A percentile compares a stretch with the other conserved stretches of the same genome.
Evolutionary conservation across 495 filamentous ascomycete genomes (phyloP).

Genomic region (Neurospora sp.): DNA sequence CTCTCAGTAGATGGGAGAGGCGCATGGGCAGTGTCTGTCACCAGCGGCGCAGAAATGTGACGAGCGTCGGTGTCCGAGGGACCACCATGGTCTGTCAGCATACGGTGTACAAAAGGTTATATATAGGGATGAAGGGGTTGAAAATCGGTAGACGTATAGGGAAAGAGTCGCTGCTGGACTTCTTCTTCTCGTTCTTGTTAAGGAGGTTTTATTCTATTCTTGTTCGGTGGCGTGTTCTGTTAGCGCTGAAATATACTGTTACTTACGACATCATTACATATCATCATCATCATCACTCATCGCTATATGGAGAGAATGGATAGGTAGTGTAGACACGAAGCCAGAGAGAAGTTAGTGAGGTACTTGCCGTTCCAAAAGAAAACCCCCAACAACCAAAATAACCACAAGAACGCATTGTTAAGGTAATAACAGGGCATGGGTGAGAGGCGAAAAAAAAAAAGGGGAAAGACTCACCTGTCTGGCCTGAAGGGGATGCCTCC

Average conservation of each 20-base stretch:
- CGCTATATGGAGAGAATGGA: not conserved
- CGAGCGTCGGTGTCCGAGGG: not conserved
- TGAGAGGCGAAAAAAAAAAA: no score
- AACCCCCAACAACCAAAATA: not conserved
- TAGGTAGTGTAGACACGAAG: no score
- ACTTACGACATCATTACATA: no score
- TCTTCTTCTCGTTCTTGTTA: no score
- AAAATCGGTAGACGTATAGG: no score
- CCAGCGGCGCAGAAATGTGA: not conserved
- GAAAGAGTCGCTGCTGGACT: no score
- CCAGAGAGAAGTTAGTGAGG: no score
- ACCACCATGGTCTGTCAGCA: not conserved
- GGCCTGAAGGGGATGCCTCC: not conserved
- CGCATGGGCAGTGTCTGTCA: not conserved
- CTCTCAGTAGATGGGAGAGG: conserved; percentile 6
- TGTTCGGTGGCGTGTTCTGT: no score
- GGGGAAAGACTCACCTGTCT: not conserved
- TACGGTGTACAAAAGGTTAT: not conserved
- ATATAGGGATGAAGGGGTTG: not conserved
- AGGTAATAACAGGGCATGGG: no score
- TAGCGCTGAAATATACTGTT: not conserved
- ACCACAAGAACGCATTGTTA: no score
- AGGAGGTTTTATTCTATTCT: no score
- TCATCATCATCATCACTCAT: not conserved
- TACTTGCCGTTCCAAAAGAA: not conserved